Percentiles rank a stretch among this genome's conserved stretches.
Conservation (phyloP, 371 early-diverging fungal species). For the Mortierella polycephala region DNA sequence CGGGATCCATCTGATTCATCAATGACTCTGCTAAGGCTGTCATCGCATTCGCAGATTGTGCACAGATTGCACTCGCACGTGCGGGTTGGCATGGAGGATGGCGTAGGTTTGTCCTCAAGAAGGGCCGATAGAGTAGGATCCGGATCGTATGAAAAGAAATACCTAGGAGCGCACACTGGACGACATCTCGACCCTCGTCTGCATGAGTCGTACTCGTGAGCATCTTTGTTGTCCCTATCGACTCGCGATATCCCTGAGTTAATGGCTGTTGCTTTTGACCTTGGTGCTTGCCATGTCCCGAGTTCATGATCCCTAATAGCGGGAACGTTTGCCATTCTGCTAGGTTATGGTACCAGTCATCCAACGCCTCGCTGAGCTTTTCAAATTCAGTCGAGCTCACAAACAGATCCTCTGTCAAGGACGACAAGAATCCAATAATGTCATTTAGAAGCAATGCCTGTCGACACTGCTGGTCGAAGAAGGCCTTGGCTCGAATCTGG, state of each 20-base stretch:
- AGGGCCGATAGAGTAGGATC: constrained; percentile 45
- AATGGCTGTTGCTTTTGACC: neutral
- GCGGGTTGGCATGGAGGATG: constrained; percentile 46
- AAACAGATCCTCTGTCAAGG: constrained; percentile 50
- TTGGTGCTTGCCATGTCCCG: constrained; percentile 1
- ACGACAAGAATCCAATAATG: constrained; percentile 35
- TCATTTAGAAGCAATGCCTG: constrained; percentile 43
- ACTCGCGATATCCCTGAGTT: neutral
- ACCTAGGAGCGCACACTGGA: constrained; percentile 39
- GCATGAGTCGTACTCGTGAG: constrained; percentile 11
- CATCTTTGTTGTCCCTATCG: neutral
- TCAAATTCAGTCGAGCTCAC: constrained; percentile 47
- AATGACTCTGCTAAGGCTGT: constrained; percentile 44
- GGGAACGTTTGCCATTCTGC: constrained; percentile 45
- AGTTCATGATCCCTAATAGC: constrained; percentile 21
- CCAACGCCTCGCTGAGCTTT: constrained; percentile 31
- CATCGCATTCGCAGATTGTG: constrained; percentile 53
- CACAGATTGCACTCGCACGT: constrained; percentile 47
- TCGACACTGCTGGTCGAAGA: constrained; percentile 52
- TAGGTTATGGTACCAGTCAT: constrained; percentile 41
- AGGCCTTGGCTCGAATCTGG: constrained; percentile 37
- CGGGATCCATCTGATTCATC: constrained; percentile 37
- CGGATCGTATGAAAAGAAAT: constrained; percentile 46
- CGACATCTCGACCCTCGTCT: constrained; percentile 41
- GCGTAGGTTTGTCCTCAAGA: constrained; percentile 48